phyloP scores from a whole-genome alignment of 768 basidiomycete species.

The Kwoniella pini region DNA sequence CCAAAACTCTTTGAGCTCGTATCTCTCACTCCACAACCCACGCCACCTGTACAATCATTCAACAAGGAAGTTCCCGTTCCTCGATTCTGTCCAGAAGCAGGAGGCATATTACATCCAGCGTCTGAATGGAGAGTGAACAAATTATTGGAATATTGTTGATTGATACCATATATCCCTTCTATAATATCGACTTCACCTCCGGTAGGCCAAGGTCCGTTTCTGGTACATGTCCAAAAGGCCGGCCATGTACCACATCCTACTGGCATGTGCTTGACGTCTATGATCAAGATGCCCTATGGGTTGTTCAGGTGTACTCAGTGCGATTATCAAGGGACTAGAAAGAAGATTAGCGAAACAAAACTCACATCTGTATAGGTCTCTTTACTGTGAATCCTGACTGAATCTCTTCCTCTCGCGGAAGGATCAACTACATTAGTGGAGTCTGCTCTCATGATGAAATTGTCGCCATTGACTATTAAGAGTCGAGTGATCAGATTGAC shows the following conservation, averaged over 20 bases:
- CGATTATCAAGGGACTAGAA: not conserved
- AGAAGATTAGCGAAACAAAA: too few species aligned
- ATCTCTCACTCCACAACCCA: constrained; percentile 16
- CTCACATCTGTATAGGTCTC: constrained; percentile 20
- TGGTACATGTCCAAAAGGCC: constrained; percentile 20
- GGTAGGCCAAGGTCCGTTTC: constrained; percentile 28
- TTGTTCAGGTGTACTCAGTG: too few species aligned
- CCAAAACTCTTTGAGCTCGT: constrained; percentile 7
- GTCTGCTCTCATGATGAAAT: constrained; percentile 20
- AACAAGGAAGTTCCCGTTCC: not conserved
- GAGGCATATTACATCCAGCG: constrained; percentile 34
- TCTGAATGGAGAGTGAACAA: constrained; percentile 58
- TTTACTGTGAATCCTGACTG: constrained; percentile 22
- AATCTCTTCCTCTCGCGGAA: constrained; percentile 18
- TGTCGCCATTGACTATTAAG: constrained; percentile 9
- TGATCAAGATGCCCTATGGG: constrained; percentile 19
- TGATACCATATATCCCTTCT: constrained; percentile 57
- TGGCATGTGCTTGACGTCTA: constrained; percentile 23
- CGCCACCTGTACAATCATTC: constrained; percentile 13
- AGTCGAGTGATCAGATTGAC: too few species aligned
- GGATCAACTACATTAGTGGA: constrained; percentile 9
- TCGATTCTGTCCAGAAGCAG: not conserved
- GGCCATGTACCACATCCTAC: constrained; percentile 14
- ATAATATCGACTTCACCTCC: constrained; percentile 55
- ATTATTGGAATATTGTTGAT: constrained; percentile 43